phyloP scores from a whole-genome alignment of 805 yeast genomes.

The Starmerella khaoyaiensis region DNA sequence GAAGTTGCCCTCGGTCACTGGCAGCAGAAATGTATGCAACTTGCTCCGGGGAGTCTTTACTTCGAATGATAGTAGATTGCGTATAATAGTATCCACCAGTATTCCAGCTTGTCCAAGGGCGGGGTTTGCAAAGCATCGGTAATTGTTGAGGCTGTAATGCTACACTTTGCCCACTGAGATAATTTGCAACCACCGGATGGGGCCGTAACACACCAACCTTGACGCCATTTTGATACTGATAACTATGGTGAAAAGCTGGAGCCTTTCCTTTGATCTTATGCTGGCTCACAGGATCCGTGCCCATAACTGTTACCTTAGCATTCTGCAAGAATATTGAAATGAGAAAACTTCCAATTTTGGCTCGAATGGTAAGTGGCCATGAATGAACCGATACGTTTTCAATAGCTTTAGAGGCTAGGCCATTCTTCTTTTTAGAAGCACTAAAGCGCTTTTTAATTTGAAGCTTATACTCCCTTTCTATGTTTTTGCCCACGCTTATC shows the following conservation, averaged over 20 bases:
- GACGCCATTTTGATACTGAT: slow-evolving; percentile 66
- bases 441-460: slow-evolving; percentile 9
- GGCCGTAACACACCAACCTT: slow-evolving; percentile 69
- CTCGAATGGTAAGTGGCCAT: slow-evolving; percentile 47
- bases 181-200: slow-evolving; percentile 54
- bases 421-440: slow-evolving; percentile 1
- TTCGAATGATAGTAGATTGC: slow-evolving; percentile 52
- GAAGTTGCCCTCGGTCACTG: slow-evolving; percentile 50
- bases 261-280: slow-evolving; percentile 53
- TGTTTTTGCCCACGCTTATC: slow-evolving; percentile 64
- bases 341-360: slow-evolving; percentile 72
- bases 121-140: slow-evolving; percentile 89
- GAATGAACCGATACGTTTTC: slow-evolving; percentile 15
- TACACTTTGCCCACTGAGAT: slow-evolving; percentile 52
- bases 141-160: slow-evolving; percentile 69
- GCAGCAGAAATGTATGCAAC: slow-evolving; percentile 80
- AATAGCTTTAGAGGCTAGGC: neutral
- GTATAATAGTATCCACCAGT: slow-evolving; percentile 75
- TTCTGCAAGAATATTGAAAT: slow-evolving; percentile 63
- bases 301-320: slow-evolving; percentile 69
- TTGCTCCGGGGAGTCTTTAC: slow-evolving; percentile 80
- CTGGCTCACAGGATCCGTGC: slow-evolving; percentile 69
- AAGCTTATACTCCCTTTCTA: slow-evolving; percentile 61
- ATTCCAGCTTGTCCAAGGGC: slow-evolving; percentile 71
- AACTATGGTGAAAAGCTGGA: slow-evolving; percentile 84